Evolutionary conservation across 2,329 filamentous ascomycete species (phyloP).

Genomic region (Teratosphaeria gauchensis): DNA sequence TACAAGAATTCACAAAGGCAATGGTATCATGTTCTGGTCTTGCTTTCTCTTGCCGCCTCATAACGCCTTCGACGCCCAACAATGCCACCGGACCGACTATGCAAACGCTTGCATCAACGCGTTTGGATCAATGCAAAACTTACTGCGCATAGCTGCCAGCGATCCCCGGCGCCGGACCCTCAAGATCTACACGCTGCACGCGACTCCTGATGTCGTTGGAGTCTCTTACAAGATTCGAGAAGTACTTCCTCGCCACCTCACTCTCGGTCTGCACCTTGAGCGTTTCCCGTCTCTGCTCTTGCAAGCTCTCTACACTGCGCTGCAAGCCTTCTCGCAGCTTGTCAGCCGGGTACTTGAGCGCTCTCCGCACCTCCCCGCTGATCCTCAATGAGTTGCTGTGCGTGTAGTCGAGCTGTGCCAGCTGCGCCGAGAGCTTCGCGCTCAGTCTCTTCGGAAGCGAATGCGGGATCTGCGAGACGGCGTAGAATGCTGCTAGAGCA

Average conservation of each 20-base stretch:
- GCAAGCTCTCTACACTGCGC: constrained; percentile 73
- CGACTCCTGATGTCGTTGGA: constrained; percentile 39
- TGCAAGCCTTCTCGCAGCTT: constrained; percentile 77
- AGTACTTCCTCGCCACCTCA: constrained; percentile 82
- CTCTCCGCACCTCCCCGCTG: constrained; percentile 73
- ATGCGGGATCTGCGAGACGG: constrained; percentile 77
- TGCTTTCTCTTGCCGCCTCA: neutral
- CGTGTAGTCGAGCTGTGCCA: constrained; percentile 80
- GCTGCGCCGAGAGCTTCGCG: constrained; percentile 71
- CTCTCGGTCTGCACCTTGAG: constrained; percentile 73
- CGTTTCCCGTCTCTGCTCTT: constrained; percentile 70
- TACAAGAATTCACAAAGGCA: neutral
- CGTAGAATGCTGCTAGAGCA: constrained; percentile 65
- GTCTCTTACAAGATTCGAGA: constrained; percentile 68
- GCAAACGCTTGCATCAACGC: neutral
- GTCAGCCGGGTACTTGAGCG: constrained; percentile 77
- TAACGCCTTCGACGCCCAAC: neutral
- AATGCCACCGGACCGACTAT: neutral
- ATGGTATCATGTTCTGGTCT: neutral
- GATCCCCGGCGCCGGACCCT: constrained; percentile 39
- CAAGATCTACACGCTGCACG: constrained; percentile 44
- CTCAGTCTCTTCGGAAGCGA: constrained; percentile 80
- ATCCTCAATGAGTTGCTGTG: constrained; percentile 82
- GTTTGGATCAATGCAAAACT: neutral
- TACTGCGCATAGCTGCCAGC: constrained; percentile 22